phyloP scores from a whole-genome alignment of 192 early-diverging fungal genomes.

The Entophlyctis helioformis region DNA sequence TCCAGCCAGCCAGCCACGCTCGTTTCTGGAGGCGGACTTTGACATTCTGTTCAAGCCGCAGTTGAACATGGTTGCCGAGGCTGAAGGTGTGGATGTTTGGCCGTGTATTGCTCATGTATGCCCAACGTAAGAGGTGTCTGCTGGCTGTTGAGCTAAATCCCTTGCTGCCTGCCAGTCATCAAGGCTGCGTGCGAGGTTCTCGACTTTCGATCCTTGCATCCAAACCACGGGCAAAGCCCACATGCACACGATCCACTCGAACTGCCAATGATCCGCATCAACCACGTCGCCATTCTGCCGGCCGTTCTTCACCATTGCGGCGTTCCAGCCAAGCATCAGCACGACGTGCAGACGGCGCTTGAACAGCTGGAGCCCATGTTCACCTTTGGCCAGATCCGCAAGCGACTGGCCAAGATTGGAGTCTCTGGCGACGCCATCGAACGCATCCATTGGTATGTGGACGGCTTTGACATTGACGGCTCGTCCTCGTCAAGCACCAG shows the following conservation, averaged over 20 bases:
- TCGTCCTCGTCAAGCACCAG: no score
- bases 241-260: background rate
- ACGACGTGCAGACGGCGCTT: constrained; percentile 39
- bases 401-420: constrained; percentile 20
- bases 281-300: constrained; percentile 62
- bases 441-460: background rate
- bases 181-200: constrained; percentile 51
- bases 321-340: constrained; percentile 37
- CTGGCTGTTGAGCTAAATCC: background rate
- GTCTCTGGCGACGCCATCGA: constrained; percentile 1
- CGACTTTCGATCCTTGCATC: constrained; percentile 11
- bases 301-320: constrained; percentile 61
- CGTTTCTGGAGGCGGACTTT: constrained; percentile 74
- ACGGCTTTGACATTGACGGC: no score
- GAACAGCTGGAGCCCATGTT: constrained; percentile 48
- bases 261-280: constrained; percentile 31
- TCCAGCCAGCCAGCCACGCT: constrained; percentile 66
- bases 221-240: constrained; percentile 28
- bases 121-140: no score
- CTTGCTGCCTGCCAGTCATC: constrained; percentile 28
- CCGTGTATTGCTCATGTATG: background rate
- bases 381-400: constrained; percentile 37
- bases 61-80: constrained; percentile 64
- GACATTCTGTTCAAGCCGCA: constrained; percentile 67
- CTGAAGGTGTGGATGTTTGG: constrained; percentile 39